Base-by-base conservation (phyloP, 345 rosid genomes). In the Melaleuca quinquenervia region DNA sequence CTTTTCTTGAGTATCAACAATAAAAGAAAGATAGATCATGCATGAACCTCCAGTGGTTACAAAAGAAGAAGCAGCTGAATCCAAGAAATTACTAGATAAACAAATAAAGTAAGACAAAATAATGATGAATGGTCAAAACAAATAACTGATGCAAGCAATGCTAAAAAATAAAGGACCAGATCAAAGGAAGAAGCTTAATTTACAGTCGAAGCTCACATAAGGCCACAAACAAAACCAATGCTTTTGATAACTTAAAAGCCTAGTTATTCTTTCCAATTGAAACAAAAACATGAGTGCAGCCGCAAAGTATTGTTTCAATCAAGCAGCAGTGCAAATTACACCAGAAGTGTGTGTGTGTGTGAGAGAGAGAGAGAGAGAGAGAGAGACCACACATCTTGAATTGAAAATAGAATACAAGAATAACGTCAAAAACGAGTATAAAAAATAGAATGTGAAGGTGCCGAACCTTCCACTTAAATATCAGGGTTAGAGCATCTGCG, bases 381-480 rank as follows among this genome's bases (percentile, higher is more conserved):
- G 12, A 64, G 0, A 64, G 45, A 64, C 48, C 78, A 70, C 78
- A 70, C 48, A 70, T 8, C 48, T 70, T 1, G 3, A 70, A 70
- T 36, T 8, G 80, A 70, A 70, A 70, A 70, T 70, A 58, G 36
- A 58, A 12, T 50, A 80, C 29, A 26, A 80, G 50, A 80, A 80
- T 44, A 82, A 16, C 84, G 22, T 82, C 52, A 82, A 51, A 82
- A 16, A n/a, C 7, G 8, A 27, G 3, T 5, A 52, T 52, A 64
- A 21, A 83, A 50, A 85, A 27, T 75, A 49, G 55, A 36, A 70
- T 70, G 80, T 22, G 80, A 82, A 86, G 45, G 80, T 45, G 58
- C 6, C 60, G 85, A 88, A 97, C 99, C 99, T 96, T 93, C 99
- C 99, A 97, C 91, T 88, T 94, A 88, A 88, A 85, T 60, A 97